Evolutionary conservation across 495 filamentous ascomycete species (phyloP).

Genomic region (Patellaria atrata): DNA sequence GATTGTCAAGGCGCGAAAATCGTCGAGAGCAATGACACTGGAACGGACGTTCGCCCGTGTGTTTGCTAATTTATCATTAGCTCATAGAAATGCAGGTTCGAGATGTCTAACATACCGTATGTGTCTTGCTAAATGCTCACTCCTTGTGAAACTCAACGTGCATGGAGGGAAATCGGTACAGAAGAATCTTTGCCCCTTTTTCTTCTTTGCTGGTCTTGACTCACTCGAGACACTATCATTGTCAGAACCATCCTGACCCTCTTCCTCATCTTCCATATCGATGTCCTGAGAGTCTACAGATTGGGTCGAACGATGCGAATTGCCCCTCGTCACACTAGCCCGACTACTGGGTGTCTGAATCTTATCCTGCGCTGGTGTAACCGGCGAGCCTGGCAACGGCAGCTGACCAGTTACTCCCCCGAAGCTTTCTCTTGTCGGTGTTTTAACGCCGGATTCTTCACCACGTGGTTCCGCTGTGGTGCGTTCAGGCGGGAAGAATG

Average conservation of each 20-base stretch:
- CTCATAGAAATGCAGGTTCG: neutral
- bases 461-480: conserved; percentile 27
- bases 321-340: conserved; percentile 37
- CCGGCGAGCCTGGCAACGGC: conserved; percentile 44
- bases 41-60: conserved; percentile 93
- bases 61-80: conserved; percentile 64
- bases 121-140: conserved; percentile 88
- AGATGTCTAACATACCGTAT: conserved; percentile 70
- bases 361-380: conserved; percentile 37
- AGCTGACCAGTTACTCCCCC: conserved; percentile 40
- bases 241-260: conserved; percentile 60
- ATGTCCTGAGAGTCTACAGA: conserved; percentile 60
- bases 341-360: conserved; percentile 23
- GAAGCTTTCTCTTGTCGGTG: conserved; percentile 50
- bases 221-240: conserved; percentile 59
- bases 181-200: conserved; percentile 92
- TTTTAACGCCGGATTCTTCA: conserved; percentile 32
- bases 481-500: conserved; percentile 27
- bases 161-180: conserved; percentile 96
- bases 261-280: conserved; percentile 64
- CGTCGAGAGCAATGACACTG: conserved; percentile 90
- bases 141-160: conserved; percentile 86
- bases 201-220: conserved; percentile 64
- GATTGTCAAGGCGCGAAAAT: conserved; percentile 93
- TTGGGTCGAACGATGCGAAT: conserved; percentile 47